These are phyloP conservation scores for Strobilomyces dryophilus DNA, from an alignment of 768 basidiomycete genomes.

Conservation along the genomic window DNA sequence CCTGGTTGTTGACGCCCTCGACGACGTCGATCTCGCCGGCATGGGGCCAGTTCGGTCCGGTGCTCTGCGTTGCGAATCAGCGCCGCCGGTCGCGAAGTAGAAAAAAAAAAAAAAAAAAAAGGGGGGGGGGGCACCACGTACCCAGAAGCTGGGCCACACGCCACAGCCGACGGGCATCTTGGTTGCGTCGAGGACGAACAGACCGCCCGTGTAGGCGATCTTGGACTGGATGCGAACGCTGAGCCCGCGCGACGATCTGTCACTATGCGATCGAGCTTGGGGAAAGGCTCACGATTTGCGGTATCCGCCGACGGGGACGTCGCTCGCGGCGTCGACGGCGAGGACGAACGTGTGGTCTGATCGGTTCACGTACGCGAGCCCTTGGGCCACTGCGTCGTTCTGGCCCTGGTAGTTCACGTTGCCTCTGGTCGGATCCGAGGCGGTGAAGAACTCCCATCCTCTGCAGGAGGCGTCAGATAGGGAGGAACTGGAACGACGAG, in stretches of 20 bases:
- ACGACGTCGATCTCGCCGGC: slow-evolving; percentile 69
- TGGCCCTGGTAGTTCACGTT: slow-evolving; percentile 54
- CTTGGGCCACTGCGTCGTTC: slow-evolving; percentile 43
- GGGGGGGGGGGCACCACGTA: slow-evolving; percentile 15
- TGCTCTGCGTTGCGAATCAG: slow-evolving; percentile 26
- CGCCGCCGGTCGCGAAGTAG: too few species aligned
- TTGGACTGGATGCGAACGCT: slow-evolving; percentile 66
- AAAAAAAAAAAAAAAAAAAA: too few species aligned
- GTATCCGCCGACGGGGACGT: slow-evolving; percentile 43
- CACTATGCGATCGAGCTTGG: neutral
- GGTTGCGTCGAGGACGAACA: slow-evolving; percentile 69
- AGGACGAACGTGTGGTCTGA: slow-evolving; percentile 48
- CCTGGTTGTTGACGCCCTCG: slow-evolving; percentile 62
- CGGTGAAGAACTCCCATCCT: slow-evolving; percentile 59
- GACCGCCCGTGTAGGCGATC: slow-evolving; percentile 53
- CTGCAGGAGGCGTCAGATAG: slow-evolving; percentile 32
- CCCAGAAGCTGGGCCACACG: slow-evolving; percentile 57
- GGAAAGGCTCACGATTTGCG: slow-evolving; percentile 44
- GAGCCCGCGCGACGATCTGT: neutral
- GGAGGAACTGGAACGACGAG: neutral
- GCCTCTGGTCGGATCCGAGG: slow-evolving; percentile 65
- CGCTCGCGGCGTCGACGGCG: slow-evolving; percentile 54
- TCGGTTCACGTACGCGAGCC: slow-evolving; percentile 55
- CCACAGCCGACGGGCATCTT: slow-evolving; percentile 70
- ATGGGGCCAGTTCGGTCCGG: slow-evolving; percentile 51